Base-by-base conservation (phyloP, 345 rosid species). In the Moricandia arvensis region DNA sequence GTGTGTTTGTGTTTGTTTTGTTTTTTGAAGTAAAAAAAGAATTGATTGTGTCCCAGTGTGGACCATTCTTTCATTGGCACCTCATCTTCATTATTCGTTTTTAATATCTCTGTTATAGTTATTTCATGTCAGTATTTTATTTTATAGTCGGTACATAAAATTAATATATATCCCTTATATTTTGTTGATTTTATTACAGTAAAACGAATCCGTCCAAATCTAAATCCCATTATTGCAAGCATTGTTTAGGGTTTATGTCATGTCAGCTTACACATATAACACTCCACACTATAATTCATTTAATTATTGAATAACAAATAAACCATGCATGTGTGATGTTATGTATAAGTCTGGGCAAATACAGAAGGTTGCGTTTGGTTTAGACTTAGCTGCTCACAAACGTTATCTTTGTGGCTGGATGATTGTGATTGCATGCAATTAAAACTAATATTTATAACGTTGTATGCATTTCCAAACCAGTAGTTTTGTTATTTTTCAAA, bases 1-100 rank as follows among this genome's bases (percentile, higher is more conserved):
- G 54, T 68, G 24, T 77, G 58, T 55, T n/a, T 64, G 66, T 62
- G 29, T 62, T 17, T 61, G 26, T 66, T 45, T 59, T 71, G 6
- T 31, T 33, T 62, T 71, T 76, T 4, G 7, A 12, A 49, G 55
- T 27, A 55, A 55, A 24, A 9, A 55, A 21, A 24, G 34, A 47
- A 49, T 61, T 54, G 30, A 24, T 76, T 64, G 24, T 63, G 47
- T 64, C 77, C 33, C 51, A 45, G 43, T 77, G 45, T 72, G 81
- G 81, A 70, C 80, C 80, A 71, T 16, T 65, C 66, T 70, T 55
- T 71, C 72, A 47, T 71, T 71, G 68, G 27, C 81, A 77, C 76
- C 63, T 58, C 76, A 71, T 37, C 77, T 49, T 66, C 59, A 66
- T 45, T 71, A 58, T 77, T 77, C 71, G 51, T 69, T 68, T n/a